phyloP scores from a whole-genome alignment of 768 basidiomycete genomes.

The Boletus tomentosulus region DNA sequence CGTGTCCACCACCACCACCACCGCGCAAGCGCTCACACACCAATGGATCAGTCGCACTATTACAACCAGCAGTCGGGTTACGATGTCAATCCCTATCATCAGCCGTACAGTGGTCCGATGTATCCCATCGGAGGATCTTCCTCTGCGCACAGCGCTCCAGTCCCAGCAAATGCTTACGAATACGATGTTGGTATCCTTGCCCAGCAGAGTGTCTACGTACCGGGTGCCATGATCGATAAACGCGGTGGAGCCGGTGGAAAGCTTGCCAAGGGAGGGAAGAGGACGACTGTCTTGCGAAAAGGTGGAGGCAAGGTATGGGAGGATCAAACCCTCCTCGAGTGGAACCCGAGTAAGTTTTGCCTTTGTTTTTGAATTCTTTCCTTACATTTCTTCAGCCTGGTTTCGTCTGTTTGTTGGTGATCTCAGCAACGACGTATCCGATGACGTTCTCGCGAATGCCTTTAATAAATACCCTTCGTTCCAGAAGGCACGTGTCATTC shows the following conservation, averaged over 20 bases:
- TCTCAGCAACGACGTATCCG: conserved; percentile 96
- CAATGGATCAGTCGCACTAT: conserved; percentile 38
- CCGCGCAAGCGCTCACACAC: conserved; percentile 1
- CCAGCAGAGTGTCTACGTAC: conserved; percentile 89
- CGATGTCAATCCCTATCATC: conserved; percentile 79
- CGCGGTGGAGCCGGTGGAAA: conserved; percentile 83
- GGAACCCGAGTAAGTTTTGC: conserved; percentile 82
- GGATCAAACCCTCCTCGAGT: conserved; percentile 93
- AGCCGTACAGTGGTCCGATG: conserved; percentile 73
- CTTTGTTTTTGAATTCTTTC: neutral
- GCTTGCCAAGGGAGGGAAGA: conserved; percentile 84
- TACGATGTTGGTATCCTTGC: conserved; percentile 89
- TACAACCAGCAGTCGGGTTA: conserved; percentile 47
- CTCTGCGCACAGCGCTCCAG: conserved; percentile 67
- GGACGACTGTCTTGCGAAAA: conserved; percentile 91
- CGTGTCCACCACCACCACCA: neutral
- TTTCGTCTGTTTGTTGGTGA: conserved; percentile 98
- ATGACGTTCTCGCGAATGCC: conserved; percentile 88
- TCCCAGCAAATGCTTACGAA: conserved; percentile 88
- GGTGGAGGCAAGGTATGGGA: conserved; percentile 98
- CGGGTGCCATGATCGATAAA: conserved; percentile 87
- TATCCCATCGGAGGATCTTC: conserved; percentile 63
- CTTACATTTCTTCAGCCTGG: conserved; percentile 60
- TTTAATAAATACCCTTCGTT: conserved; percentile 94
- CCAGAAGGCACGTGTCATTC: conserved; percentile 91